Evolutionary conservation across 2,329 filamentous ascomycete species (phyloP), one percentile per base, ranked within the genome.

Genomic region (Ophiostoma novo-ulmi): DNA sequence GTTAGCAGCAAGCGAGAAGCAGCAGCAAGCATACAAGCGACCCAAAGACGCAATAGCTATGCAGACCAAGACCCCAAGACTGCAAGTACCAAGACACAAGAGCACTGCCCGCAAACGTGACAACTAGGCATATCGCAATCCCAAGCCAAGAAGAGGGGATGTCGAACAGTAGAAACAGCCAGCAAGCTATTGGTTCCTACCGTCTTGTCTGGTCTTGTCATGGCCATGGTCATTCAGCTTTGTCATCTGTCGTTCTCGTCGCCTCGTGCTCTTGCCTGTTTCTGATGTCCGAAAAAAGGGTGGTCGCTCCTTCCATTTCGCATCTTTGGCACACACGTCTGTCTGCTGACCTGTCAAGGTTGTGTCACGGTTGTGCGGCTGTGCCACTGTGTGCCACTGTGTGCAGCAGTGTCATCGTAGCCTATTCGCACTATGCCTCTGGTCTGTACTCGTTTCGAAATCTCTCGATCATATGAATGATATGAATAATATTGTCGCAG

Each of bases 91-190:
- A 61, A 61, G 26, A 35, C 22, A 55, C 58, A 63, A 63, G 22
- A 61, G 48, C 48, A 55, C 48, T 55, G 52, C 52, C 52, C 22
- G 52, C 52, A 22, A 58, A 58, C 52, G 52, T 58, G 52, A 58
- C 48, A 4, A 55, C 52, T 26, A 63, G 10, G 20, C 58, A 63
- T 63, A 35, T 63, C 58, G 58, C 58, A 63, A 63, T 35, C 58
- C 35, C 58, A 63, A 63, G 58, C 58, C 58, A 63, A 35, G 58
- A 63, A 17, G 58, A 63, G 58, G 58, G 58, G 58, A 58, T 36
- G 58, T 22, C 5, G 26, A 63, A 31, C 11, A 20, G 22, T 13
- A 17, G 13, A 36, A 35, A 35, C 55, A 63, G 8, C 58, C 14
- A 26, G 22, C 26, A 63, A 17, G 58, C 26, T 36, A 63, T 63